Base-by-base conservation (phyloP, 352 stramenopile species). In the Pythium sp. region DNA sequence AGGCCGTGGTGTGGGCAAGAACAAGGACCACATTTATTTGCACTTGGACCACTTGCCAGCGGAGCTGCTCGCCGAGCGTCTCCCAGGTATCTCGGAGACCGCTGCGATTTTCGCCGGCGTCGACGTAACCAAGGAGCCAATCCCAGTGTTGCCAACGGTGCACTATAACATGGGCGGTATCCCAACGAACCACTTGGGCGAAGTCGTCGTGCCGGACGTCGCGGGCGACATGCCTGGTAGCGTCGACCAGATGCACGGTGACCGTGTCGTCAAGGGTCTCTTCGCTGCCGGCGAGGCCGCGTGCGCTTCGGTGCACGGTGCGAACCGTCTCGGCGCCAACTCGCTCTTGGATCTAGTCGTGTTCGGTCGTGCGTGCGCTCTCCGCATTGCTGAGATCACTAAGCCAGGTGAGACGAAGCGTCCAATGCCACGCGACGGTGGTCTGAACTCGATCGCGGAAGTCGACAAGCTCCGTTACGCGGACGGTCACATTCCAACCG, bases 91-190 rank as follows among this genome's bases (percentile, higher is more conserved):
- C 72, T 97, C 82, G 26, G 97, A 99, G 74, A 98, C 96, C 12
- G 97, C 97, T 32, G 85, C 88, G 26, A 99, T 99, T 76, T 99
- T 99, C 82, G 94, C 96, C 28, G 97, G 96, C 57, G 97, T 99
- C 22, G 97, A 99, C 76, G 97, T 99, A 46, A 99, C 94, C 62
- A 99, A 99, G 82, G 96, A 99, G 77, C 97, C 97, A 18, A 98
- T 99, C 64, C 97, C 97, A 5, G 96, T 99, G 28, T 74, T 99
- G 32, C 97, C 97, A 22, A 99, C 96, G 24, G 96, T 99, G 43
- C 96, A 99, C 80, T 99, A 99, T 86, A 99, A 99, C 77, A 99
- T 99, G 96, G 97, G 97, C 60, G 97, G 97, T 65, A 97, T 99
- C 58, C 93, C 96, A 30, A 99, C 97, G 43, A 99, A 99, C 74